Percentiles rank a stretch among this genome's conserved stretches.
These are phyloP conservation scores for Diversispora eburnea DNA, from an alignment of 192 early-diverging fungal species.

Conservation along the genomic window DNA sequence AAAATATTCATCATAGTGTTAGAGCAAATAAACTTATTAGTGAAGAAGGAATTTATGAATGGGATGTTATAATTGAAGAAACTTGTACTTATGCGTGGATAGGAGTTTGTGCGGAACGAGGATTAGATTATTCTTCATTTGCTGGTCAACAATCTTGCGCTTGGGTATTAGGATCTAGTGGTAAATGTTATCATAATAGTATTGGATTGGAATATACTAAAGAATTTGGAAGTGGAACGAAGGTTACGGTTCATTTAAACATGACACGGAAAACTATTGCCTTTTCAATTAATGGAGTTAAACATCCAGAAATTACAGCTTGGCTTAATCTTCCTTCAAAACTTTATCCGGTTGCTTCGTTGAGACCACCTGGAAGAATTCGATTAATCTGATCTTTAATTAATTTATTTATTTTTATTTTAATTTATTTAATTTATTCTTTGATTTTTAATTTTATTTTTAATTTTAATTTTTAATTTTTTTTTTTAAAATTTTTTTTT, in stretches of 20 bases:
- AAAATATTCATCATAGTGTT: neutral
- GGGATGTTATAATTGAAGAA: constrained; percentile 18
- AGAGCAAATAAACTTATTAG: neutral
- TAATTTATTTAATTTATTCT: too few species aligned
- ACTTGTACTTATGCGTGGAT: neutral
- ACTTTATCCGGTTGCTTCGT: constrained; percentile 18
- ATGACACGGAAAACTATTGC: constrained; percentile 17
- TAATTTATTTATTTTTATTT: too few species aligned
- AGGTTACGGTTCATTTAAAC: constrained; percentile 21
- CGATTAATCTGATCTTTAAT: neutral
- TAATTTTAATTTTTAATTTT: too few species aligned
- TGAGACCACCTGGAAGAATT: constrained; percentile 2
- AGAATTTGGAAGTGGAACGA: constrained; percentile 6
- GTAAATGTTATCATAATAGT: neutral
- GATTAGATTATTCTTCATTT: neutral
- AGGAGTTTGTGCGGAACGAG: constrained; percentile 2
- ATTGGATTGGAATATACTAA: neutral
- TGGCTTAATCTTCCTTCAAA: constrained; percentile 18
- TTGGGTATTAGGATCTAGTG: constrained; percentile 8
- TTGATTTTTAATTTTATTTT: too few species aligned
- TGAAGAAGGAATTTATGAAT: neutral
- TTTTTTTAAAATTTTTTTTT: too few species aligned
- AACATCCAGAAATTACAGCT: neutral
- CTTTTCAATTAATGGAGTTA: constrained; percentile 26
- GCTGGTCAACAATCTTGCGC: neutral